Base-by-base conservation (phyloP, 2,329 filamentous ascomycete species). In the Curvularia spicifera region DNA sequence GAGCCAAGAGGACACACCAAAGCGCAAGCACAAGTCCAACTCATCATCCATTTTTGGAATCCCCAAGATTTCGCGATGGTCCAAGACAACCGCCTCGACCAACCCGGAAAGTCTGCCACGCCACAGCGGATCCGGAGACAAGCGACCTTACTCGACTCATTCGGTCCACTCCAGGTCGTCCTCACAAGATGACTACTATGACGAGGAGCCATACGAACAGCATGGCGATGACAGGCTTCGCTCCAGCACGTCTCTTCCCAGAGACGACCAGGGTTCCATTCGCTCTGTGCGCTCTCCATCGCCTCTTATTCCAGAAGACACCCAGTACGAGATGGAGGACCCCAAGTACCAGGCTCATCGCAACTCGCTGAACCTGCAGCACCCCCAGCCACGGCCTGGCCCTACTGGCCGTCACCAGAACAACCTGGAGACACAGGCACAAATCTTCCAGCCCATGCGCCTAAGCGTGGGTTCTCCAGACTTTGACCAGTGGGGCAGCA, bases 51-150 rank as follows among this genome's bases (percentile, higher is more conserved):
- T 88, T 82, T 90, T 96, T 55, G 79, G 78, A 48, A 78, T 80
- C 61, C 93, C 93, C 24, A 97, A 96, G 80, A 93, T 97, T 62
- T 98, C 95, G 5, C 87, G 95, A 43, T 99, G 95, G 95, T 98
- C 94, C 0, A 95, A 96, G 79, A 98, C 94, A 2, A 99, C 95
- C 0, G 86, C 93, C 4, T 97, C 93, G 0, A 96, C 92, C 60
- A 87, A 93, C 43, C 89, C 91, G 44, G 89, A 90, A 67, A 90
- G 89, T 40, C 90, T 93, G 75, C 87, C 71, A 33, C 75, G 89
- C 40, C 87, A 85, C 69, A 91, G 87, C 68, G 83, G 82, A 44
- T 73, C 71, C 22, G 82, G 83, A 47, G 79, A 88, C 81, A 78
- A 87, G 82, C 76, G 89, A 81, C 78, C 88, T 77, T 76, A 87